Percentiles rank a stretch among this genome's conserved stretches.
Conservation (phyloP, 2,329 filamentous ascomycete species). For the Chrysoporthe cubensis region DNA sequence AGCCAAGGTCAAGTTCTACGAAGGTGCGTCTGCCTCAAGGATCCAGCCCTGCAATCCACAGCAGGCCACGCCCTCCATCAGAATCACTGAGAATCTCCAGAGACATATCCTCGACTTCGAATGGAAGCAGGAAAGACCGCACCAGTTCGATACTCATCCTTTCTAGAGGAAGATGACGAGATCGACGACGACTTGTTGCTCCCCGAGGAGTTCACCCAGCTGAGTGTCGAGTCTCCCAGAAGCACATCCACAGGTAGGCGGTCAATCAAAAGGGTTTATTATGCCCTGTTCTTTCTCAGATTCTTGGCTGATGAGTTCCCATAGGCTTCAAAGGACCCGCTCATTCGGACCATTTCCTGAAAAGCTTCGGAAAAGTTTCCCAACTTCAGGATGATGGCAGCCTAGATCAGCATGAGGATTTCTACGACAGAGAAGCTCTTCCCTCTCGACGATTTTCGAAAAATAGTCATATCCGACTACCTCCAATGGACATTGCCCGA, state of each 20-base stretch:
- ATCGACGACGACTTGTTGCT: conserved; percentile 40
- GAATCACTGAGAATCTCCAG: not conserved
- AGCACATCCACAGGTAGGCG: conserved; percentile 25
- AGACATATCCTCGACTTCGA: conserved; percentile 10
- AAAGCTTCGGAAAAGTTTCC: conserved; percentile 41
- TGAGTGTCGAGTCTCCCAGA: conserved; percentile 37
- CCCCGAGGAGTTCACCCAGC: conserved; percentile 41
- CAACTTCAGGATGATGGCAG: conserved; percentile 40
- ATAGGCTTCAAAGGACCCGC: conserved; percentile 43
- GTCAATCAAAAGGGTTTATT: not conserved
- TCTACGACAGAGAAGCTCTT: conserved; percentile 41
- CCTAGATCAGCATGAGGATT: conserved; percentile 38
- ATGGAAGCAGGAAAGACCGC: not conserved
- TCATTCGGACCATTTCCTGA: conserved; percentile 44
- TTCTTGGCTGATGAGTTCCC: not conserved
- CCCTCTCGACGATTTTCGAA: conserved; percentile 36
- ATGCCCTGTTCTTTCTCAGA: not conserved
- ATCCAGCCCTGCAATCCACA: not conserved
- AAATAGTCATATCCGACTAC: conserved; percentile 44
- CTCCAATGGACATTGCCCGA: conserved; percentile 54
- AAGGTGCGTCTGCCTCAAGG: conserved; percentile 31
- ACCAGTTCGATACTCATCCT: not conserved
- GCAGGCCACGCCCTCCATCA: not conserved
- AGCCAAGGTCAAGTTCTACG: conserved; percentile 38
- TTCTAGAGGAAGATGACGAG: conserved; percentile 24